Percentiles rank a stretch among this genome's conserved stretches.
Evolutionary conservation across 2,329 filamentous ascomycete species (phyloP).

Genomic region (Curvularia eragrostidis): DNA sequence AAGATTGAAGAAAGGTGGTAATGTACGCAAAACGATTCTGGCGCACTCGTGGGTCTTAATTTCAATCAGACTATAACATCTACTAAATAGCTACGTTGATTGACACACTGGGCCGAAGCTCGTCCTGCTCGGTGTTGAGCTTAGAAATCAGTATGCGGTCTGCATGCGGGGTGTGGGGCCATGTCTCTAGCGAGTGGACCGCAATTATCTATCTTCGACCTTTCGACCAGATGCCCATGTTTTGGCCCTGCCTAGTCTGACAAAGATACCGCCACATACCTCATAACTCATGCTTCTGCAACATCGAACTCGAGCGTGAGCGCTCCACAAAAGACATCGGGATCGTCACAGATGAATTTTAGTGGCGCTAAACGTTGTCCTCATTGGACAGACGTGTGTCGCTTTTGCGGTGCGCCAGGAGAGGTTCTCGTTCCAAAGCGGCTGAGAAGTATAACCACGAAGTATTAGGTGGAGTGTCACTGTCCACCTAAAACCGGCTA

Average conservation of each 20-base stretch:
- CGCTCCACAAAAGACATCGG: neutral
- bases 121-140: slow-evolving; percentile 13
- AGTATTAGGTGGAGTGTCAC: neutral
- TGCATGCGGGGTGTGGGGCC: slow-evolving; percentile 24
- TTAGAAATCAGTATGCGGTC: slow-evolving; percentile 35
- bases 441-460: too few relatives aligned
- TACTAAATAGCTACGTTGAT: neutral
- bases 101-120: neutral
- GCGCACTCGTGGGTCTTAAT: neutral
- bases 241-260: neutral
- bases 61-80: neutral
- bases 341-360: neutral
- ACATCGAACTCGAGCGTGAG: neutral
- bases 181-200: slow-evolving; percentile 5
- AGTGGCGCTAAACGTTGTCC: neutral
- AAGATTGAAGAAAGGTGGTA: neutral
- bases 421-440: neutral
- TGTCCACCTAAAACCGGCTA: neutral
- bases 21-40: neutral
- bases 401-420: neutral
- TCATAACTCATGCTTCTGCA: neutral
- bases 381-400: neutral
- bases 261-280: neutral
- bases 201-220: neutral
- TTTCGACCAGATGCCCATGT: slow-evolving; percentile 15